phyloP scores from a whole-genome alignment of 139 green algal genomes.

The Volvox africanus region DNA sequence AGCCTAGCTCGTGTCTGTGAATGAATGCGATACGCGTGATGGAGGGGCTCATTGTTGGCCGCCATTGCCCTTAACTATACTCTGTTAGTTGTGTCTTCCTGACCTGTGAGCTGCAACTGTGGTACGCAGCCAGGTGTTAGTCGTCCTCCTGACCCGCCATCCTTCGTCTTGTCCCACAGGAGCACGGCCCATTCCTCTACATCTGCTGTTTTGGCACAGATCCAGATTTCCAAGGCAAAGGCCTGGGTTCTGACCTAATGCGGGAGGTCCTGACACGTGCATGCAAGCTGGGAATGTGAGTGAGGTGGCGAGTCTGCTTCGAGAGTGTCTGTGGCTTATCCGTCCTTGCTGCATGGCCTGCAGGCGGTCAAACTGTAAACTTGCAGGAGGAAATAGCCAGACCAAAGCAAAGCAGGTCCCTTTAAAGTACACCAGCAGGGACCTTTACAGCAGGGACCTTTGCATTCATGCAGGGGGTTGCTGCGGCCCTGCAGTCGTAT shows the following conservation, averaged over 20 bases:
- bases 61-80: background rate
- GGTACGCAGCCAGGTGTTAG: background rate
- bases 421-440: too few relatives aligned
- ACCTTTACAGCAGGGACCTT: too few relatives aligned
- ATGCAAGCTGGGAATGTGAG: background rate
- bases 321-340: too few relatives aligned
- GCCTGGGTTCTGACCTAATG: slow-evolving; percentile 14
- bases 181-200: slow-evolving; percentile 28
- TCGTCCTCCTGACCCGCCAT: background rate
- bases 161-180: background rate
- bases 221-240: slow-evolving; percentile 15
- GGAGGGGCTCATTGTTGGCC: too few relatives aligned
- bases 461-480: too few relatives aligned
- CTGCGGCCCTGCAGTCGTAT: too few relatives aligned
- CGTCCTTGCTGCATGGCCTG: too few relatives aligned
- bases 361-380: too few relatives aligned
- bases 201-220: slow-evolving; percentile 17
- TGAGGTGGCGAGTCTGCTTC: too few relatives aligned
- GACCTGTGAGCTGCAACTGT: background rate
- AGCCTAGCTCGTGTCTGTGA: background rate
- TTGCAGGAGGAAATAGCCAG: too few relatives aligned
- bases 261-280: background rate
- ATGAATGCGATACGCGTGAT: too few relatives aligned
- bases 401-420: too few relatives aligned
- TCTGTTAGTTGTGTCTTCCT: background rate